Evolutionary conservation across 23 red algal species (phyloP).

Genomic region (Cyanidiococcus yangmingshanensis): DNA sequence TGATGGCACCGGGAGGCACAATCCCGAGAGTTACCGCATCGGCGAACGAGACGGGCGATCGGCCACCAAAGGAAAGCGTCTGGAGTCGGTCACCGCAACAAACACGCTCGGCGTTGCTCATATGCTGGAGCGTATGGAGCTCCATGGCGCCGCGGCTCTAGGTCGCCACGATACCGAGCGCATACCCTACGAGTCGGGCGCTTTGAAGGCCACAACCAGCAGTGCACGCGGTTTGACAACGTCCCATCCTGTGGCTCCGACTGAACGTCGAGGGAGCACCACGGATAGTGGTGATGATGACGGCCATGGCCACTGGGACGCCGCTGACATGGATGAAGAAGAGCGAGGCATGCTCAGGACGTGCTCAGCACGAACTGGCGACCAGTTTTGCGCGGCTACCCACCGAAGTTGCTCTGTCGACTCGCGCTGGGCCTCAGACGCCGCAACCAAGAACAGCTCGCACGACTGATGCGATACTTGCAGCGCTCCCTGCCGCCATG

Average conservation of each 20-base stretch:
- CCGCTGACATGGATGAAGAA: slow-evolving; percentile 39
- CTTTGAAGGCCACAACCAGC: neutral
- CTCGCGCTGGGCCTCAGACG: neutral
- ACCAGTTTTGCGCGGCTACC: slow-evolving; percentile 24
- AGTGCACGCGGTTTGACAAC: neutral
- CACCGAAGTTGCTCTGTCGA: neutral
- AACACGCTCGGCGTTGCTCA: neutral
- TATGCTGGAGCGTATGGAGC: slow-evolving; percentile 8
- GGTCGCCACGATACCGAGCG: neutral
- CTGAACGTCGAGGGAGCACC: neutral
- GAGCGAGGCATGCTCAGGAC: slow-evolving; percentile 18
- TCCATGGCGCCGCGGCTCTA: neutral
- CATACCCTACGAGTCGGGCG: neutral
- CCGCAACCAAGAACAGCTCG: no score
- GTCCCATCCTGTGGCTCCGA: neutral
- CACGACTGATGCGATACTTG: no score
- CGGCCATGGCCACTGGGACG: slow-evolving; percentile 25
- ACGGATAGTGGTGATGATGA: neutral
- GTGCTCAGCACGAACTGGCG: slow-evolving; percentile 21
- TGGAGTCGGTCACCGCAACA: neutral
- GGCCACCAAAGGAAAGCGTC: neutral
- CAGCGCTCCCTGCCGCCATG: neutral
- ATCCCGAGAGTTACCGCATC: neutral
- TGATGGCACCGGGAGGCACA: neutral
- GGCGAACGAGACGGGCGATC: neutral